Evolutionary conservation across 2,329 filamentous ascomycete genomes (phyloP).

Genomic region (Fusarium abutilonis): DNA sequence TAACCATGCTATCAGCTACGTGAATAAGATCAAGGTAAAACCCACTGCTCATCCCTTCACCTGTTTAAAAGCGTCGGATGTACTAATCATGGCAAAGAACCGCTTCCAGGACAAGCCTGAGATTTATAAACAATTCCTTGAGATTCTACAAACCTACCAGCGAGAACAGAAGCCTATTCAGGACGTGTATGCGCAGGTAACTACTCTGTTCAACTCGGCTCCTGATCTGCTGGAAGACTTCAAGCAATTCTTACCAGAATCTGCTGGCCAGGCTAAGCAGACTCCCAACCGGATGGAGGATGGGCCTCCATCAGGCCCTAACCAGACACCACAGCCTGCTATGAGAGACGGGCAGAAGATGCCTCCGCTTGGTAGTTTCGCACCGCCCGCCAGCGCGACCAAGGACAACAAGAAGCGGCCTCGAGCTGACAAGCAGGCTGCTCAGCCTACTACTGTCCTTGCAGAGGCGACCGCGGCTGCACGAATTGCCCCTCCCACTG

Average conservation of each 20-base stretch:
- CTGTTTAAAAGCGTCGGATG: slow-evolving; percentile 8
- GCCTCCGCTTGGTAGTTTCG: slow-evolving; percentile 95
- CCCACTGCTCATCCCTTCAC: background rate
- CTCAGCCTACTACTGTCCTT: slow-evolving; percentile 58
- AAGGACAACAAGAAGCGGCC: slow-evolving; percentile 93
- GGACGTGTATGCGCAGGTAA: slow-evolving; percentile 97
- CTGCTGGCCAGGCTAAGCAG: slow-evolving; percentile 65
- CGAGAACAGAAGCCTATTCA: slow-evolving; percentile 98
- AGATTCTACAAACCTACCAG: slow-evolving; percentile 98
- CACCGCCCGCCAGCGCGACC: slow-evolving; percentile 79
- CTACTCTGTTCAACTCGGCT: slow-evolving; percentile 89
- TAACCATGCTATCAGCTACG: slow-evolving; percentile 98
- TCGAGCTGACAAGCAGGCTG: slow-evolving; percentile 65
- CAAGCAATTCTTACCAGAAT: slow-evolving; percentile 97
- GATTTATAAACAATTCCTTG: slow-evolving; percentile 98
- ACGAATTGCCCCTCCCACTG: slow-evolving; percentile 46
- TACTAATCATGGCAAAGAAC: slow-evolving; percentile 68
- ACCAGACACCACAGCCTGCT: slow-evolving; percentile 65
- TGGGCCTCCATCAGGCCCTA: slow-evolving; percentile 53
- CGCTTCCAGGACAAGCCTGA: slow-evolving; percentile 96
- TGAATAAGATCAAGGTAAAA: slow-evolving; percentile 98
- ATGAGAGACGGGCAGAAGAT: slow-evolving; percentile 76
- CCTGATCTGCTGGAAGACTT: slow-evolving; percentile 97
- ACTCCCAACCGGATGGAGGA: slow-evolving; percentile 69
- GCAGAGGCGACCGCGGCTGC: slow-evolving; percentile 55